Percentiles rank a stretch among this genome's conserved stretches.
phyloP scores from a whole-genome alignment of 208 protist genomes.

The Phytomonas sp. region DNA sequence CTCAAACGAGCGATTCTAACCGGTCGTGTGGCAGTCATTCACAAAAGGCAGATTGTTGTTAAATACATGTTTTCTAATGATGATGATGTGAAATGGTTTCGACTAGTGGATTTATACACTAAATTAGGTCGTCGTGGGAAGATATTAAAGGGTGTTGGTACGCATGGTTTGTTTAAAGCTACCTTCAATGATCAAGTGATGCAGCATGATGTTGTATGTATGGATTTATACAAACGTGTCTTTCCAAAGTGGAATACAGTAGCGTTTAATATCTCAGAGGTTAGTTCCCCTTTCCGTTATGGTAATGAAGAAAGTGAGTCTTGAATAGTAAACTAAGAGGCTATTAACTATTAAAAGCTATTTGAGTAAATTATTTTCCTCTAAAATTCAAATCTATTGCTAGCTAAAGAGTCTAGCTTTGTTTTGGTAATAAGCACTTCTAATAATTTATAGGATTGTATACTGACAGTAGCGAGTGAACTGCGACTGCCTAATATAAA shows the following conservation, averaged over 20 bases:
- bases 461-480: neutral
- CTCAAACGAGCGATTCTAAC: conserved; percentile 73
- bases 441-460: neutral
- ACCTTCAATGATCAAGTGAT: conserved; percentile 91
- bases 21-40: conserved; percentile 79
- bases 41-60: conserved; percentile 92
- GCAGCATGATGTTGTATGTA: conserved; percentile 95
- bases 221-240: conserved; percentile 96
- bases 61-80: conserved; percentile 94
- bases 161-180: conserved; percentile 95
- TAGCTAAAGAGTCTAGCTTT: neutral
- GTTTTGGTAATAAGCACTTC: neutral
- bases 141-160: conserved; percentile 94
- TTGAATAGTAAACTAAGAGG: neutral
- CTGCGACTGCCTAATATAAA: neutral
- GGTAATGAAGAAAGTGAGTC: neutral
- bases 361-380: neutral
- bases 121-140: conserved; percentile 91
- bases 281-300: neutral
- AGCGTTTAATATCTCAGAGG: conserved; percentile 61
- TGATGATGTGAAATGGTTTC: conserved; percentile 96
- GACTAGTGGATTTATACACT: conserved; percentile 95
- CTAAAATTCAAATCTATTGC: conserved; percentile 8
- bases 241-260: conserved; percentile 91
- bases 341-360: conserved; percentile 11